Base-by-base conservation (phyloP, 2,329 filamentous ascomycete species). In the Botrytis sinoallii region DNA sequence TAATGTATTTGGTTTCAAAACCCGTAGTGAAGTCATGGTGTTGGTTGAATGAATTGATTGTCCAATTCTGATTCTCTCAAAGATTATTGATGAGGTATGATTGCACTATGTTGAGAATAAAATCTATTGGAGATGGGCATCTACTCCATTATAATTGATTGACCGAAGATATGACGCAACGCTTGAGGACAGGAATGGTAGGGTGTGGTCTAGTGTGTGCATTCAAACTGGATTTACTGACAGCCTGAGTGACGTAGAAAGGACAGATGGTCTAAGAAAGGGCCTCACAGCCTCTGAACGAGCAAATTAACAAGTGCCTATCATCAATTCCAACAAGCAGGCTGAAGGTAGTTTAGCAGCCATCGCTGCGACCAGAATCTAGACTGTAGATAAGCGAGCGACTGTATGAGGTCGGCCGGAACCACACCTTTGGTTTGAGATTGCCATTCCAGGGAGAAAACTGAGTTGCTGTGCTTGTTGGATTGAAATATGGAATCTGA, bases 121-220 rank as follows among this genome's bases (percentile, higher is more conserved):
- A 38, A 40, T 0, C 22, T 7, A 22, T n/a, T n/a, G 0, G 10
- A n/a, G n/a, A 40, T n/a, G 35, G 20, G 14, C 3, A n/a, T 40
- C 22, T 40, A n/a, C 22, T n/a, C 10, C 12, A 40, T 61, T 61
- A 40, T 40, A 61, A 25, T 35, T 20, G 35, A n/a, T n/a, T 25
- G 8, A 38, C 25, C 59, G 25, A 9, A 16, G 38, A 9, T 18
- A 46, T 35, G n/a, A 46, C 63, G 20, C 10, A 5, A 65, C 25
- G n/a, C 5, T 57, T 57, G n/a, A 57, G 14, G 52, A 8, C n/a
- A 29, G n/a, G n/a, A 32, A 48, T 65, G 42, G 7, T 35, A 18
- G 18, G n/a, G 4, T 25, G 35, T 32, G 29, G 16, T 46, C 42
- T 32, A 9, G 29, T 12, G 29, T 12, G 14, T 32, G 12, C 22